Conservation (phyloP, 352 stramenopile species). For the Phytopythium boreale region DNA sequence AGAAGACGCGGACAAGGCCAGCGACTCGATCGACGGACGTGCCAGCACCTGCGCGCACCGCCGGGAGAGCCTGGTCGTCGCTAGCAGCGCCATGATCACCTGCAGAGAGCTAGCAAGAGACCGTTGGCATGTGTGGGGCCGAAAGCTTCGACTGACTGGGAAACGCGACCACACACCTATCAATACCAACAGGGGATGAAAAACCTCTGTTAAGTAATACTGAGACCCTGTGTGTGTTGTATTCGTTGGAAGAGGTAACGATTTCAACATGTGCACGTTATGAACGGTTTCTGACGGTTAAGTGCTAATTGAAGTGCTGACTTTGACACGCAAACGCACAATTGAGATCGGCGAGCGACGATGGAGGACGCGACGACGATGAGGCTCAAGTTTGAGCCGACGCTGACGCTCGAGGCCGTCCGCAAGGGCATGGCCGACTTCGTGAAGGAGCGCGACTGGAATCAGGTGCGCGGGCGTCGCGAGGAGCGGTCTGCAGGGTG, state of each 20-base stretch:
- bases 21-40: neutral
- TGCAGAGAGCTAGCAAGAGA: neutral
- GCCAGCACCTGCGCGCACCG: conserved; percentile 3
- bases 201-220: neutral
- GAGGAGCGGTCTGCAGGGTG: neutral
- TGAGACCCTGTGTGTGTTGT: neutral
- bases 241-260: neutral
- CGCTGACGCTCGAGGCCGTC: conserved; percentile 26
- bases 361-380: neutral
- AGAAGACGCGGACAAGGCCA: too few relatives aligned
- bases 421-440: conserved; percentile 26
- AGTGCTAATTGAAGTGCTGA: neutral
- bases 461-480: conserved; percentile 13
- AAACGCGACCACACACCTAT: neutral
- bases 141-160: conserved; percentile 2
- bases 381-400: conserved; percentile 7
- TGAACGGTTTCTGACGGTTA: neutral
- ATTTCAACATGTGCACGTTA: neutral
- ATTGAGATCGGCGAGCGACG: neutral
- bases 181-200: neutral
- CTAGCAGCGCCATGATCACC: conserved; percentile 7
- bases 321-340: neutral
- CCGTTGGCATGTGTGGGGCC: neutral
- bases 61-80: conserved; percentile 4
- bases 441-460: conserved; percentile 31